Percentiles rank a stretch among this genome's conserved stretches.
These are phyloP conservation scores for Peronospora farinosa DNA, from an alignment of 352 stramenopile genomes.

Conservation along the genomic window DNA sequence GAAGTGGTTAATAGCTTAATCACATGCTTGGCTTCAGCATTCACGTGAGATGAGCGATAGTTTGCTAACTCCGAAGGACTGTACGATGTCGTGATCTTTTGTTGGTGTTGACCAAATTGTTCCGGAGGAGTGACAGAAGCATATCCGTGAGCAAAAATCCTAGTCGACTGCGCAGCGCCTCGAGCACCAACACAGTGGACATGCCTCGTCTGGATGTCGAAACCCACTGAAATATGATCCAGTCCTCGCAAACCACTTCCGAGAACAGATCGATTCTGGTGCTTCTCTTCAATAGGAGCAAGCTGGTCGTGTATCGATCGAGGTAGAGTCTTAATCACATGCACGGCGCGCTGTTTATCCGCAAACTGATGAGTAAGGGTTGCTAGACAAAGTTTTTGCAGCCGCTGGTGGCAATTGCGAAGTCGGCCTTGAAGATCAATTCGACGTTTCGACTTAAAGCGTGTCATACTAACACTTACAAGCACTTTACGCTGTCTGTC, in stretches of 20 bases:
- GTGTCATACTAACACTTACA: constrained; percentile 36
- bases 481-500: constrained; percentile 28
- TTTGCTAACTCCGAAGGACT: constrained; percentile 29
- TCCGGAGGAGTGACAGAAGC: constrained; percentile 36
- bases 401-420: constrained; percentile 35
- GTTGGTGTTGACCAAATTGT: constrained; percentile 30
- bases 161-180: constrained; percentile 28
- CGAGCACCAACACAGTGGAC: constrained; percentile 26
- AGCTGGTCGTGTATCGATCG: constrained; percentile 56
- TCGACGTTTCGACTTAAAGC: constrained; percentile 30
- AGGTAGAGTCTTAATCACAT: constrained; percentile 56
- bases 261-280: constrained; percentile 35
- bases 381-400: constrained; percentile 51
- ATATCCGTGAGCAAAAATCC: constrained; percentile 57
- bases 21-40: constrained; percentile 54
- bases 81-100: constrained; percentile 18
- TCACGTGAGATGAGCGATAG: constrained; percentile 43
- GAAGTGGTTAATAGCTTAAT: constrained; percentile 50
- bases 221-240: constrained; percentile 54
- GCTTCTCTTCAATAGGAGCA: constrained; percentile 37
- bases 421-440: constrained; percentile 30
- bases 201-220: constrained; percentile 44
- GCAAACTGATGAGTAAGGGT: constrained; percentile 42
- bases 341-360: constrained; percentile 37
- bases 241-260: constrained; percentile 27